These are phyloP conservation scores for Scorias spongiosa DNA, from an alignment of 2,329 filamentous ascomycete species.

Conservation along the genomic window DNA sequence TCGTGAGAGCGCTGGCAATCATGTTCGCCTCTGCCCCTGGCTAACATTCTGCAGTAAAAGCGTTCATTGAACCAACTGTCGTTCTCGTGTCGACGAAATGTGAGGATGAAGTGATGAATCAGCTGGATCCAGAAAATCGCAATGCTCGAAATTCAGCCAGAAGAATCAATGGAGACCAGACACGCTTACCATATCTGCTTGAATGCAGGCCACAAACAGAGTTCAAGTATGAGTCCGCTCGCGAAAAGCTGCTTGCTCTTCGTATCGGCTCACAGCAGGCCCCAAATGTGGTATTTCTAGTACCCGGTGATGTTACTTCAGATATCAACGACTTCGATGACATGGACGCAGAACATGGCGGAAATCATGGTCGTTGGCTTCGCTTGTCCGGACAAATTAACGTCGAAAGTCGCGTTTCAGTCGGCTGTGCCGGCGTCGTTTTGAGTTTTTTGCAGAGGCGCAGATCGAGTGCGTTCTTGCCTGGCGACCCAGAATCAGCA, in stretches of 20 bases:
- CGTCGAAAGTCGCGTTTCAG: constrained; percentile 56
- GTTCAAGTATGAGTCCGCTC: constrained; percentile 54
- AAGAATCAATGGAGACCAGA: constrained; percentile 25
- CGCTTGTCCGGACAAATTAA: constrained; percentile 57
- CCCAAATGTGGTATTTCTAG: constrained; percentile 40
- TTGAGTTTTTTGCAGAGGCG: constrained; percentile 63
- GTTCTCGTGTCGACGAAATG: constrained; percentile 42
- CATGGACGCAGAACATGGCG: constrained; percentile 32
- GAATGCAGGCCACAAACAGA: constrained; percentile 56
- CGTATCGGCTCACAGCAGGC: constrained; percentile 34
- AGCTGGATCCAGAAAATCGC: constrained; percentile 28
- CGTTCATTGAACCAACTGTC: constrained; percentile 46
- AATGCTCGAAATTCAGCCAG: constrained; percentile 13
- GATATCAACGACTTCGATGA: constrained; percentile 17
- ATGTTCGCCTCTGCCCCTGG: neutral
- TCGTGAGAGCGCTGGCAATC: constrained; percentile 17
- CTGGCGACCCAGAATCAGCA: constrained; percentile 40
- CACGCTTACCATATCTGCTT: constrained; percentile 44
- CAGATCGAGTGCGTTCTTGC: constrained; percentile 46
- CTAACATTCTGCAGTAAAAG: constrained; percentile 34
- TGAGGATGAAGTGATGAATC: constrained; percentile 32
- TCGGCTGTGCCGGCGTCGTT: constrained; percentile 76
- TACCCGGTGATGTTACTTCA: constrained; percentile 38
- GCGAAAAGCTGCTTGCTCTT: constrained; percentile 48
- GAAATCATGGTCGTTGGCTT: constrained; percentile 48